Conservation (phyloP, 805 yeast species). For the Millerozyma acaciae region DNA sequence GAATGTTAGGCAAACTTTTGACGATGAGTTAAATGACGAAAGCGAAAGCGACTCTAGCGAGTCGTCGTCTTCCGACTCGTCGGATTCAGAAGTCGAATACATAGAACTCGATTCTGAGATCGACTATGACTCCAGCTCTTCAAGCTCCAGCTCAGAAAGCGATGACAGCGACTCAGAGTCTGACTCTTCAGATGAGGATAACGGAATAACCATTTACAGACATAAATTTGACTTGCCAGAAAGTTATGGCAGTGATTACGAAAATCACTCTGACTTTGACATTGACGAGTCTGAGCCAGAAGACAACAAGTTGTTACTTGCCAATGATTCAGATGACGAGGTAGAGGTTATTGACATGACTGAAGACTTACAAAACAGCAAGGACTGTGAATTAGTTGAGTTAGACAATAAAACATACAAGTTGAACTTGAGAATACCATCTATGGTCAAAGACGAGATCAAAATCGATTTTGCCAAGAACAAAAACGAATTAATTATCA, state of each 20-base stretch:
- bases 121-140: constrained; percentile 12
- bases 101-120: constrained; percentile 31
- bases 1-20: constrained; percentile 32
- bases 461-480: constrained; percentile 36
- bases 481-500: constrained; percentile 39
- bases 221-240: constrained; percentile 39
- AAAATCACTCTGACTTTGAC: constrained; percentile 29
- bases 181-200: constrained; percentile 31
- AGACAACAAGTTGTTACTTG: constrained; percentile 14
- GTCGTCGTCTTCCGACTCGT: constrained; percentile 18
- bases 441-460: constrained; percentile 37
- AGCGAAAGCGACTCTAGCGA: constrained; percentile 15
- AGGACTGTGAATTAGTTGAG: constrained; percentile 41
- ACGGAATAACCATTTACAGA: constrained; percentile 41
- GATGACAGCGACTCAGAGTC: constrained; percentile 15
- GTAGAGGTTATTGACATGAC: constrained; percentile 37
- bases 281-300: constrained; percentile 33
- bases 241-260: constrained; percentile 18
- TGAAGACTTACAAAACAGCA: constrained; percentile 38
- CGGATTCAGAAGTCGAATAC: constrained; percentile 24
- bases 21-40: constrained; percentile 30
- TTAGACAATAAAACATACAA: constrained; percentile 36
- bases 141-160: not conserved
- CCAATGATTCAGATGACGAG: constrained; percentile 30
- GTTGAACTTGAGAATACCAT: constrained; percentile 39